Evolutionary conservation across 208 protist species (phyloP).

Genomic region (Trypanosoma grayi): DNA sequence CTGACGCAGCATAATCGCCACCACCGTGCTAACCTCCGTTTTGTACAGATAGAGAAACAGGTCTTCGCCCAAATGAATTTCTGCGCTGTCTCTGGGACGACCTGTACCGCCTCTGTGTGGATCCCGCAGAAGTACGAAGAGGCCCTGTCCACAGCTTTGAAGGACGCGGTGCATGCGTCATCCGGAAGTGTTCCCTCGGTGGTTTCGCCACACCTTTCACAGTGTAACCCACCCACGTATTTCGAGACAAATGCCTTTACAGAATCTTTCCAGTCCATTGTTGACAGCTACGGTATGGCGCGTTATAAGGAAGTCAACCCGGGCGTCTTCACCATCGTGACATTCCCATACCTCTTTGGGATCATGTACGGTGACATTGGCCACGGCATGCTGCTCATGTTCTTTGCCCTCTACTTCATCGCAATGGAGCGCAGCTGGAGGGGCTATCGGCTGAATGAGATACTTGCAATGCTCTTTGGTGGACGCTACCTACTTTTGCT

Average conservation of each 20-base stretch:
- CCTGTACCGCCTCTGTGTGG: conserved; percentile 93
- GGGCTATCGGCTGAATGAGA: conserved; percentile 84
- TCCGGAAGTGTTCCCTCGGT: conserved; percentile 84
- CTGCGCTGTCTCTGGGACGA: conserved; percentile 87
- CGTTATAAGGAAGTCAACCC: conserved; percentile 93
- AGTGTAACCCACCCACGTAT: conserved; percentile 94
- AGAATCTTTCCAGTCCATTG: conserved; percentile 95
- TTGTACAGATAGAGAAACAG: conserved; percentile 47
- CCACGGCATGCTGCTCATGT: conserved; percentile 95
- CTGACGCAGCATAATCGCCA: conserved; percentile 41
- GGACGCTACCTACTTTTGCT: conserved; percentile 95
- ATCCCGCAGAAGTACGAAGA: conserved; percentile 57
- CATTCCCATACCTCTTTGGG: conserved; percentile 99
- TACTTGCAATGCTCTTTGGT: conserved; percentile 85
- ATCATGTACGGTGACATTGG: conserved; percentile 99
- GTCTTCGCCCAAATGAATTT: conserved; percentile 89
- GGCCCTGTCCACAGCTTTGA: conserved; percentile 46
- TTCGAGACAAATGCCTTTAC: conserved; percentile 98
- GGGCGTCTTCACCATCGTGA: conserved; percentile 96
- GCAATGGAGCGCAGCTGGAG: conserved; percentile 86
- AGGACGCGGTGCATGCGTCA: conserved; percentile 41
- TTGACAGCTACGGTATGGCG: conserved; percentile 98
- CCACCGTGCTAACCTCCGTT: conserved; percentile 43
- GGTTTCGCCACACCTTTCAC: conserved; percentile 64
- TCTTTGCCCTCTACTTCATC: conserved; percentile 81